Conservation (phyloP, 73 alveolate species). For the Paraurostyla sp. region DNA sequence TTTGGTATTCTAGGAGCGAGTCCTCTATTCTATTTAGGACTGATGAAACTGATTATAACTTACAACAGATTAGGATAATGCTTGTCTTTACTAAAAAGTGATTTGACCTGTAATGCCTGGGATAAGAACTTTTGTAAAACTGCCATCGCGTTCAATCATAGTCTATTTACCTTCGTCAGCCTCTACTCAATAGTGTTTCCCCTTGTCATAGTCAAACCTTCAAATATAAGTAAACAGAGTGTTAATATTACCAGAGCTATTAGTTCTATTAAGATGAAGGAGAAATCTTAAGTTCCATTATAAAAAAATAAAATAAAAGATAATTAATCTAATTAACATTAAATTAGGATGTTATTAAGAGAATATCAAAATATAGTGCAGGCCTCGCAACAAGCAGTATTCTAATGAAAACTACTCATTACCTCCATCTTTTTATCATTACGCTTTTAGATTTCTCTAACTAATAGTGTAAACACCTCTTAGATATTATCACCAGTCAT, state of each 20-base stretch:
- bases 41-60: not conserved
- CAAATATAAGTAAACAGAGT: not conserved
- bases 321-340: not conserved
- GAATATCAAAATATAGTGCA: slow-evolving; percentile 9
- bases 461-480: not conserved
- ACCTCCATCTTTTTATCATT: not conserved
- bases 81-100: not conserved
- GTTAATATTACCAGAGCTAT: not conserved
- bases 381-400: slow-evolving; percentile 9
- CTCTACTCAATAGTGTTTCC: slow-evolving; percentile 6
- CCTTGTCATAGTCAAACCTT: slow-evolving; percentile 36
- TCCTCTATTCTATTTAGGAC: not conserved
- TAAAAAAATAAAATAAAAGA: slow-evolving; percentile 1
- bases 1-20: not conserved
- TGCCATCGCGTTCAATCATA: slow-evolving; percentile 16
- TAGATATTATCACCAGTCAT: not conserved
- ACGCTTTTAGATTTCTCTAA: not conserved
- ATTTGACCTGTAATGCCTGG: slow-evolving; percentile 6
- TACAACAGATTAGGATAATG: not conserved
- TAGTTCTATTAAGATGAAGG: not conserved
- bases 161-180: not conserved
- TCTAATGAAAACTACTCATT: not conserved
- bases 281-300: not conserved
- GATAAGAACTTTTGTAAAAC: not conserved
- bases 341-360: not conserved